Evolutionary conservation across 164 flowering plant species (phyloP), one percentile per base, ranked within the genome.

Genomic region (Vitis rupestris): DNA sequence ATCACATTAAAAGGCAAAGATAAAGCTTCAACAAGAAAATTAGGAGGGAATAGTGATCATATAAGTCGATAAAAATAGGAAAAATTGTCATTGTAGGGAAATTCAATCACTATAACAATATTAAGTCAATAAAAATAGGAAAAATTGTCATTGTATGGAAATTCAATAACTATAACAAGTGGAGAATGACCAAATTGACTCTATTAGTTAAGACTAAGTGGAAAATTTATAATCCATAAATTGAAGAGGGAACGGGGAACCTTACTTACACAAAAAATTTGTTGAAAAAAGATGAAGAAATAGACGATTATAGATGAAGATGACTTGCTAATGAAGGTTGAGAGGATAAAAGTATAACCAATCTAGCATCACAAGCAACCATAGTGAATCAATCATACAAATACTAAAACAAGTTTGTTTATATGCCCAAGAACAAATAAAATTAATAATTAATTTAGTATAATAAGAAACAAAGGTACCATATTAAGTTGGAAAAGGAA

Each of bases 1-100:
- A 94, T 89, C 44, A 97, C 97, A 65, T 54, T 70, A 23, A 86
- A 65, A 68, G 93, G 97, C 62, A 90, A 52, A 10, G 63, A 17
- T 61, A 96, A 77, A 62, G 84, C 95, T 74, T 79, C 8, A 14
- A 90, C 85, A 50, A 96, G 84, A 79, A 88, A 92, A 84, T 88
- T 19, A 23, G 99, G 99, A 66, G 98, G 97, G 76, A 89, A 90
- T 1, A 91, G 72, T 59, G 97, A 93, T 97, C 97, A 94, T 70
- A 92, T 61, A 30, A 51, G 16, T 65, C 82, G 79, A 59, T 71
- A 75, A 8, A 61, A 44, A 8, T 23, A 50, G 9, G 86, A 71
- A 75, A 54, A 76, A 61, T n/a, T 19, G 23, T 19, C 52, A 50
- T 70, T 69, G 73, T 92, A 94, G 48, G 97, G 97, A 71, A 90